Evolutionary conservation across 2,329 filamentous ascomycete genomes (phyloP).

Genomic region (Penicillium polonicum): DNA sequence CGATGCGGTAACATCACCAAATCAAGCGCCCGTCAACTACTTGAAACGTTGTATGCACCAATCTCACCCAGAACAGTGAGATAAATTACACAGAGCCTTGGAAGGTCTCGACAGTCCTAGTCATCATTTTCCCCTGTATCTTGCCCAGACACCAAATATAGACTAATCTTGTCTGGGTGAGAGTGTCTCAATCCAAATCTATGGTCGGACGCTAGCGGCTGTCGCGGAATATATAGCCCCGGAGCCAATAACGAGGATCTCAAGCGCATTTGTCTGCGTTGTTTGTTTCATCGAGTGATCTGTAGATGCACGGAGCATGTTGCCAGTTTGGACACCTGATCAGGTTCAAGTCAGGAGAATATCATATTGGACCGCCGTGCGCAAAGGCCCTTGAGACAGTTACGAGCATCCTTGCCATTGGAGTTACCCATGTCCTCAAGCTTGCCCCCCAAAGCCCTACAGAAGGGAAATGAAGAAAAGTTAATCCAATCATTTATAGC

Average conservation of each 20-base stretch:
- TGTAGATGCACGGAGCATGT: conserved; percentile 1
- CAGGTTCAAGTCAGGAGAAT: not conserved
- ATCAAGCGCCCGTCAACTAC: not conserved
- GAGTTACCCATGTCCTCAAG: not conserved
- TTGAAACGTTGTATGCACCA: not conserved
- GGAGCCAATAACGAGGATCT: conserved; percentile 6
- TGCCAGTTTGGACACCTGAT: not conserved
- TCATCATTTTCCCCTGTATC: not conserved
- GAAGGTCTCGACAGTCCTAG: not conserved
- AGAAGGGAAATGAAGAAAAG: conserved; percentile 9
- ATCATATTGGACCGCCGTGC: not conserved
- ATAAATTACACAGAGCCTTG: not conserved
- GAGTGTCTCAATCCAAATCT: conserved; percentile 1
- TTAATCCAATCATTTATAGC: conserved; percentile 17
- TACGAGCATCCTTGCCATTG: not conserved
- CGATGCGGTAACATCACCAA: not conserved
- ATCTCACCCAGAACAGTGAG: not conserved
- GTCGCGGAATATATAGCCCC: not conserved
- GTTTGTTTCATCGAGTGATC: conserved; percentile 1
- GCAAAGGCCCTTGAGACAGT: not conserved
- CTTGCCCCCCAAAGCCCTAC: not conserved
- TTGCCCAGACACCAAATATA: not conserved
- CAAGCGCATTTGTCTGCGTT: not conserved
- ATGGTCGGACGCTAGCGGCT: conserved; percentile 10
- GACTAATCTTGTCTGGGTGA: not conserved